Conservation (phyloP, 1,139 yeast genomes). For the Geotrichum phurueaensis region DNA sequence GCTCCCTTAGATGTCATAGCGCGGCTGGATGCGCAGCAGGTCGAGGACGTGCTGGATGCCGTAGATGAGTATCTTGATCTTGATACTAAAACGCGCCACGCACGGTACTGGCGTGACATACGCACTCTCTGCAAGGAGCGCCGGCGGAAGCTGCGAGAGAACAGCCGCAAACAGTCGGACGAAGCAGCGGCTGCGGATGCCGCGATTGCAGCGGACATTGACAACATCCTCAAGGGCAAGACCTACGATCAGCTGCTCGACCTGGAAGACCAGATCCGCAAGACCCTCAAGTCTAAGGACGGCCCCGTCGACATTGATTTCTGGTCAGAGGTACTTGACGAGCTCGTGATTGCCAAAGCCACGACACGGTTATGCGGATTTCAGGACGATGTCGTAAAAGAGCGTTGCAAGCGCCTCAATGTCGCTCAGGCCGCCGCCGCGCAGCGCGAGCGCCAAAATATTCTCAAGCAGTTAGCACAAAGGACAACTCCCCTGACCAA, state of each 20-base stretch:
- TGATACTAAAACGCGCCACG: slow-evolving; percentile 21
- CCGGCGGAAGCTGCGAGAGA: not conserved
- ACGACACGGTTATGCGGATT: slow-evolving; percentile 21
- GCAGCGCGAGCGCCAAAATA: slow-evolving; percentile 9
- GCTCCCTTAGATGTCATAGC: slow-evolving; percentile 25
- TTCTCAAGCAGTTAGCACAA: slow-evolving; percentile 5
- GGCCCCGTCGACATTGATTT: slow-evolving; percentile 31
- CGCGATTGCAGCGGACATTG: slow-evolving; percentile 28
- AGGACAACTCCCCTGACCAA: slow-evolving; percentile 3
- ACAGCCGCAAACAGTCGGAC: not conserved
- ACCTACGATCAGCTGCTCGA: slow-evolving; percentile 25
- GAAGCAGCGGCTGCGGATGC: slow-evolving; percentile 15
- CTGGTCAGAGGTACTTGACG: slow-evolving; percentile 32
- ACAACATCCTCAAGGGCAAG: slow-evolving; percentile 29
- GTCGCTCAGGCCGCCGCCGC: slow-evolving; percentile 19
- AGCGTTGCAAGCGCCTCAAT: slow-evolving; percentile 19
- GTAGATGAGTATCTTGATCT: slow-evolving; percentile 22
- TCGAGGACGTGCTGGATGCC: slow-evolving; percentile 21
- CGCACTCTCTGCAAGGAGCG: slow-evolving; percentile 15
- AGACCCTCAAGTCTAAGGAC: slow-evolving; percentile 24
- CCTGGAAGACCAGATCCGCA: slow-evolving; percentile 26
- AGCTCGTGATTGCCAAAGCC: slow-evolving; percentile 27
- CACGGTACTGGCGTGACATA: slow-evolving; percentile 26
- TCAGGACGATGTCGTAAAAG: slow-evolving; percentile 20
- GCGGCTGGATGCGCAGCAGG: slow-evolving; percentile 13